Conservation (phyloP, 2,329 filamentous ascomycete genomes). For the Colletotrichum tanaceti region DNA sequence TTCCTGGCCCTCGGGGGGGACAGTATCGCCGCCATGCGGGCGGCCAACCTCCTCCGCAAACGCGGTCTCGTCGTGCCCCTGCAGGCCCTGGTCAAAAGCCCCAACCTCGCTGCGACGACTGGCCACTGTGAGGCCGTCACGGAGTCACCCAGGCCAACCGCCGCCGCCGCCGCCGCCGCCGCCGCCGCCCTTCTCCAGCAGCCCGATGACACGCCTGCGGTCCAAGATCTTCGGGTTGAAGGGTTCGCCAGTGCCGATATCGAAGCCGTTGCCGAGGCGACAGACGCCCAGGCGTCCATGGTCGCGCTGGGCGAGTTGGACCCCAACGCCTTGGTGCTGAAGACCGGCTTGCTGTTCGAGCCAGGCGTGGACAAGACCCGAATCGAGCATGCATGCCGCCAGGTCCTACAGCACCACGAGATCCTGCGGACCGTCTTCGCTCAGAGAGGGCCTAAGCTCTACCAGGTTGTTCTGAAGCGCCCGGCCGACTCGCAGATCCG, state of each 20-base stretch:
- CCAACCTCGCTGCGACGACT: not conserved
- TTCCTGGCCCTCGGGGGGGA: conserved; percentile 9
- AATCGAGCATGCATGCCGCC: not conserved
- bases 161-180: too few species aligned
- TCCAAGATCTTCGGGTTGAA: not conserved
- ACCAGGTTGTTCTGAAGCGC: conserved; percentile 6
- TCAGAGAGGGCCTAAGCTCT: not conserved
- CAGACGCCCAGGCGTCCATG: conserved; percentile 13
- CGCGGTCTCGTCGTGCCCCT: not conserved
- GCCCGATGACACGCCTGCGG: not conserved
- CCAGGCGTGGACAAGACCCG: not conserved
- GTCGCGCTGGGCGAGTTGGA: conserved; percentile 9
- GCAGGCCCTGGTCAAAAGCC: conserved; percentile 6
- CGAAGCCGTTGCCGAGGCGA: conserved; percentile 7
- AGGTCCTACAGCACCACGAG: conserved; percentile 1
- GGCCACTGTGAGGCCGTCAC: not conserved
- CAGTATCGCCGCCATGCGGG: conserved; percentile 15
- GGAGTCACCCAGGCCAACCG: not conserved
- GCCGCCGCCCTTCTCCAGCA: not conserved
- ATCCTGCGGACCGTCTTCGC: not conserved
- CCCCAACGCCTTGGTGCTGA: conserved; percentile 1
- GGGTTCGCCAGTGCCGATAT: not conserved
- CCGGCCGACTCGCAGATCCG: conserved; percentile 1
- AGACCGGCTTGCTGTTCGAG: not conserved
- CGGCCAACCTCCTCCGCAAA: not conserved